These are phyloP conservation scores for Diospyros kaki DNA, from an alignment of 148 eudicot genomes.

Conservation along the genomic window DNA sequence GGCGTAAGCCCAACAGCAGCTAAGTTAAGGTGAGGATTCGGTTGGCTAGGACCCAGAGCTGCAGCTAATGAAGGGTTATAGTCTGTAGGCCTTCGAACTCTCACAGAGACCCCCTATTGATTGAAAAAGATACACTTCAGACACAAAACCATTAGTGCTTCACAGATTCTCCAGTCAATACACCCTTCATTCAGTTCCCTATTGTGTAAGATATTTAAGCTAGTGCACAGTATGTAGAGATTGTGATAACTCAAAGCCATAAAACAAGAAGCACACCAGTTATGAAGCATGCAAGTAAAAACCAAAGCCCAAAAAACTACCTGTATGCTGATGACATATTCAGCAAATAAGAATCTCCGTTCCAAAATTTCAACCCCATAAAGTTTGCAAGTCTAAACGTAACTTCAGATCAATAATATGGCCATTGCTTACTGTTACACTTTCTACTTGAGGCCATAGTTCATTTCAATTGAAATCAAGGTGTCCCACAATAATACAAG, in stretches of 20 bases:
- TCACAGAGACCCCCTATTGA: conserved; percentile 74
- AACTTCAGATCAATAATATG: neutral
- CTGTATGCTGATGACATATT: neutral
- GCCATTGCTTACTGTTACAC: neutral
- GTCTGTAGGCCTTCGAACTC: conserved; percentile 88
- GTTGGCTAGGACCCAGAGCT: conserved; percentile 86
- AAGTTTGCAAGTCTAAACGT: neutral
- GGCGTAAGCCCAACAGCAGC: conserved; percentile 86
- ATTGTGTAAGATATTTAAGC: neutral
- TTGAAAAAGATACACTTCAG: conserved; percentile 4
- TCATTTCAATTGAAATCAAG: neutral
- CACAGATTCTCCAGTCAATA: neutral
- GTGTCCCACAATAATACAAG: neutral
- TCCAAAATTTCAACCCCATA: neutral
- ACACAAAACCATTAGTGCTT: neutral
- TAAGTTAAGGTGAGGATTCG: conserved; percentile 73
- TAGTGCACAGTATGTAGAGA: neutral
- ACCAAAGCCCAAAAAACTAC: neutral
- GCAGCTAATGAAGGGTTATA: conserved; percentile 89
- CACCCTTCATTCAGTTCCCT: neutral
- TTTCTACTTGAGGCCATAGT: neutral
- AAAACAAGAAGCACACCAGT: too few relatives aligned
- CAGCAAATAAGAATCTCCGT: neutral
- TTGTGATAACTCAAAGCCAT: neutral
- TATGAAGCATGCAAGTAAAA: too few relatives aligned